Conservation (phyloP, 1,139 yeast species). For the Nadsonia commutata region DNA sequence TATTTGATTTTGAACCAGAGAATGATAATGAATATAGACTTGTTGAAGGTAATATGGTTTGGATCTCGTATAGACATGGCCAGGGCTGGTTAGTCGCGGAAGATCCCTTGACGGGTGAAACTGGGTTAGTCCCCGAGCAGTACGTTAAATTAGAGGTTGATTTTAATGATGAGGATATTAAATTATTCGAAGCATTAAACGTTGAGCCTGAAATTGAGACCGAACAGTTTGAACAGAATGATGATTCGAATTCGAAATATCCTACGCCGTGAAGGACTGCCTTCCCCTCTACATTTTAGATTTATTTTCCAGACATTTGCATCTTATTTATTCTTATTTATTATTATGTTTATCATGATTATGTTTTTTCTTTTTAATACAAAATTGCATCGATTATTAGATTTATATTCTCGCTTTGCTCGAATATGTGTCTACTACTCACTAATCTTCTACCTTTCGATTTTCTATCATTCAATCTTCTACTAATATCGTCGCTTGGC, state of each 20-base stretch:
- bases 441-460: no score
- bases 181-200: not conserved
- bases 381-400: no score
- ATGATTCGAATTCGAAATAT: no score
- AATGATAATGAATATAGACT: constrained; percentile 82
- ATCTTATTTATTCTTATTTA: not conserved
- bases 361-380: not conserved
- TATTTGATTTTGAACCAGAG: constrained; percentile 83
- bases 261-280: no score
- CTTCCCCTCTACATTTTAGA: no score
- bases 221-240: no score
- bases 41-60: constrained; percentile 66
- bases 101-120: constrained; percentile 60
- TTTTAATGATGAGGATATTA: not conserved
- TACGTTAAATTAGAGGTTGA: constrained; percentile 40
- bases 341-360: not conserved
- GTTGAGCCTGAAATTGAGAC: no score
- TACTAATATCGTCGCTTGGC: no score
- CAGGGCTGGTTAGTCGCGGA: constrained; percentile 98
- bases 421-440: no score
- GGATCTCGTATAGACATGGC: constrained; percentile 85
- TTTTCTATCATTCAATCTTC: no score
- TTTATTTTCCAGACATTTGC: no score
- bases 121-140: constrained; percentile 93
- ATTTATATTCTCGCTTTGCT: no score